Percentiles rank a stretch among this genome's conserved stretches.
Evolutionary conservation across 202 grass and related monocot species (phyloP).

Genomic region (Hordeum pubiflorum): DNA sequence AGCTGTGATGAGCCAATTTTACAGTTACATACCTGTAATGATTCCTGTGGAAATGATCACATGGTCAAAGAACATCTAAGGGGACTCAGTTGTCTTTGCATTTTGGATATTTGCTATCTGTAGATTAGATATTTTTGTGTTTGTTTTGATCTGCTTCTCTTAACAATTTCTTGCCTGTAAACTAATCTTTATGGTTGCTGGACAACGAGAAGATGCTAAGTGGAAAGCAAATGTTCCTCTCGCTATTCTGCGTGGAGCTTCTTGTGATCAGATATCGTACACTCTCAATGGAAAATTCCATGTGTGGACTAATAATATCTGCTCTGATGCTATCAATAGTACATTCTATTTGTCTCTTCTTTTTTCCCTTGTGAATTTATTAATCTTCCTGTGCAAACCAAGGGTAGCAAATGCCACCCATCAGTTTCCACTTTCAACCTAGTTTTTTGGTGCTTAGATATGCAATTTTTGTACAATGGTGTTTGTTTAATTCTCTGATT

Average conservation of each 20-base stretch:
- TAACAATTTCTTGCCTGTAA: background rate
- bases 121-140: too few species aligned
- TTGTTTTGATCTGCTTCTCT: conserved; percentile 4
- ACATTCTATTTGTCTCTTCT: too few species aligned
- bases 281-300: too few species aligned
- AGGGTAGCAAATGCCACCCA: conserved; percentile 27
- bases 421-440: background rate
- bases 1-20: conserved; percentile 37
- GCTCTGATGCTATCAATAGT: conserved; percentile 22
- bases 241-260: conserved; percentile 52
- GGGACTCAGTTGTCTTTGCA: conserved; percentile 56
- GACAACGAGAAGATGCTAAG: background rate
- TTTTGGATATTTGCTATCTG: too few species aligned
- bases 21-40: background rate
- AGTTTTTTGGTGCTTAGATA: too few species aligned
- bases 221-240: conserved; percentile 37
- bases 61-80: conserved; percentile 39
- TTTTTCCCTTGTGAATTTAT: background rate
- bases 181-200: background rate
- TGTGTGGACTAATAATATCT: background rate
- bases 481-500: conserved; percentile 44
- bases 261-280: conserved; percentile 22
- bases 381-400: background rate
- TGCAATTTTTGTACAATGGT: background rate
- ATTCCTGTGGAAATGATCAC: background rate